Base-by-base conservation (phyloP, 148 eudicot species). In the Chenopodium suecicum region DNA sequence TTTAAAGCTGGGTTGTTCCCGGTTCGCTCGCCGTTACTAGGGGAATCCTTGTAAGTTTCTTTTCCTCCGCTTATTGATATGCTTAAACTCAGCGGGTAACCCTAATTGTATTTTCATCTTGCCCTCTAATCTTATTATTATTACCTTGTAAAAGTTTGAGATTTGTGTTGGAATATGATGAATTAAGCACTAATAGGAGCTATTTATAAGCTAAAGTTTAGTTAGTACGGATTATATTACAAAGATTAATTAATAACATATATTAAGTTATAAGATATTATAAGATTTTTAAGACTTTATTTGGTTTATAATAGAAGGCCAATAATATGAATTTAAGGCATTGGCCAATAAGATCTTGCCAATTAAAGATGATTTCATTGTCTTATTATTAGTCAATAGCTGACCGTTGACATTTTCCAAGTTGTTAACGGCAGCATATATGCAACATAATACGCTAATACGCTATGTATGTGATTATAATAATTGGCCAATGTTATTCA, bases 141-240 rank as follows among this genome's bases (percentile, higher is more conserved):
- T 27, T 27, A 27, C 0, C 27, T 27, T 27, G 27, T 27, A 27
- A 27, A 27, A 27, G 27, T 27, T 64, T 69, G 62, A 9, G 47
- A 4, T 50, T 50, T 78, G 5, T 67, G 74, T 6, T 50, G 27
- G 4, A 27, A 20, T 25, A 68, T 50, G 44, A 17, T 69, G 81
- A 37, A 56, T 54, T 54, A 50, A 20, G 68, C n/a, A 14, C 0
- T 23, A 23, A 56, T 19, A 56, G 25, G 69, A 69, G 76, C 68
- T 79, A 71, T 79, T 79, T 79, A 71, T 79, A 79, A 44, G 48
- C 44, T 37, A 5, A 37, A 0, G 82, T 37, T 79, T 70, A 70
- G 68, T 1, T 37, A 37, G 7, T 37, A 37, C 0, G 44, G 44
- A 37, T 7, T 6, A 6, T 5, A 37, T 6, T 37, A 67, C 37